Conservation (phyloP, 768 basidiomycete genomes). For the Leccinum truebloodii region DNA sequence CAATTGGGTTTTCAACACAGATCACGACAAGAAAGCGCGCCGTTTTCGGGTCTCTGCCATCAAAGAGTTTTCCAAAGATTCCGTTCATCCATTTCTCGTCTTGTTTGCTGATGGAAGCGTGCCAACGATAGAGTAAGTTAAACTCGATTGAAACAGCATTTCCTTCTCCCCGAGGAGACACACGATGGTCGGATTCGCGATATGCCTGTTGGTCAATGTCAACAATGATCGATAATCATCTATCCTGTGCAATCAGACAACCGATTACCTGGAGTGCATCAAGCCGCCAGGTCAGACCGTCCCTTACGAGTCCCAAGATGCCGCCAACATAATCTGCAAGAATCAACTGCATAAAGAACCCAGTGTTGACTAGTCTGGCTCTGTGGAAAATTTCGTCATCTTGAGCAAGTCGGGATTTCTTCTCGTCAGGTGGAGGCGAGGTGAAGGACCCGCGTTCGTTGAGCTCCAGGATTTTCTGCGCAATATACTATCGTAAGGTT, state of each 20-base stretch:
- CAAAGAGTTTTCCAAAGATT: constrained; percentile 47
- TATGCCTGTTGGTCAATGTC: constrained; percentile 39
- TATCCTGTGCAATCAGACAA: background rate
- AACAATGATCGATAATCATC: background rate
- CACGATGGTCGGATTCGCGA: constrained; percentile 50
- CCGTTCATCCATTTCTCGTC: constrained; percentile 58
- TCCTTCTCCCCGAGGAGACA: constrained; percentile 66
- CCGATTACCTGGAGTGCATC: constrained; percentile 57
- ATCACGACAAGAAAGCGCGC: constrained; percentile 28
- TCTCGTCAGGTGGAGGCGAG: constrained; percentile 18
- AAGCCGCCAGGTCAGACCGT: constrained; percentile 65
- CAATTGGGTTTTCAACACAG: background rate
- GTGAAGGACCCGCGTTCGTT: constrained; percentile 60
- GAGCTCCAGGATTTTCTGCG: constrained; percentile 63
- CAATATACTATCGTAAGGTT: constrained; percentile 54
- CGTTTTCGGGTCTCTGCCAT: constrained; percentile 39
- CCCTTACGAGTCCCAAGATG: constrained; percentile 68
- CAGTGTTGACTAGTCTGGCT: constrained; percentile 71
- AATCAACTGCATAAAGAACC: constrained; percentile 69
- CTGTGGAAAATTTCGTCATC: constrained; percentile 80
- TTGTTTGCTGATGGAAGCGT: constrained; percentile 54
- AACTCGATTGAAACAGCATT: constrained; percentile 80
- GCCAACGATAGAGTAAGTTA: constrained; percentile 63
- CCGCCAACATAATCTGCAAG: constrained; percentile 72
- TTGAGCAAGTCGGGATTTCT: constrained; percentile 41